Percentiles rank a stretch among this genome's conserved stretches.
Evolutionary conservation across 2,329 filamentous ascomycete species (phyloP).

Genomic region (Graphilbum ipis-grandicollis): DNA sequence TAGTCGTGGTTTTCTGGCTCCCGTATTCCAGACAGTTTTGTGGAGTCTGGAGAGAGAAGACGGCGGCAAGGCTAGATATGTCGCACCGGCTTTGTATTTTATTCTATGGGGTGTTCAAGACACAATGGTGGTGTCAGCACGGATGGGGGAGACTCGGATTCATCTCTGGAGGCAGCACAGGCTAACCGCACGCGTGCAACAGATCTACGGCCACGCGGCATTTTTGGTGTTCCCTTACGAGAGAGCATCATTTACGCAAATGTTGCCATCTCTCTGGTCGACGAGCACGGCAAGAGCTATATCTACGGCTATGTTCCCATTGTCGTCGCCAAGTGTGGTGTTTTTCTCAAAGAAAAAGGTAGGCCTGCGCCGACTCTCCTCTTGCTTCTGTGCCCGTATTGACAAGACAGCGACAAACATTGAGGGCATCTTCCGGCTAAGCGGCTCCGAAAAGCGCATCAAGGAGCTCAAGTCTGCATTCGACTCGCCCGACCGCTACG

Average conservation of each 20-base stretch:
- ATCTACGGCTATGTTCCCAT: constrained; percentile 98
- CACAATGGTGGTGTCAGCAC: too few species aligned
- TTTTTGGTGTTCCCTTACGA: constrained; percentile 86
- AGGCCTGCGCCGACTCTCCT: constrained; percentile 14
- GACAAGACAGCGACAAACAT: constrained; percentile 61
- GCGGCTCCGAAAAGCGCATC: constrained; percentile 92
- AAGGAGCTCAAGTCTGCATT: constrained; percentile 88
- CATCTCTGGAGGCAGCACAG: too few species aligned
- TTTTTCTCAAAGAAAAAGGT: constrained; percentile 98
- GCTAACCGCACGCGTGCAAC: constrained; percentile 2
- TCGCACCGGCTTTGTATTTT: too few species aligned
- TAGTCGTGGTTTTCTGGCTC: too few species aligned
- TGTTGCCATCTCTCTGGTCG: constrained; percentile 89
- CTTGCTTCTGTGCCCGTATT: constrained; percentile 3
- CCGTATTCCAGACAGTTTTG: too few species aligned
- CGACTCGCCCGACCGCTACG: constrained; percentile 87
- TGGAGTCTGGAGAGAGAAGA: not conserved
- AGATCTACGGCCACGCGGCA: constrained; percentile 47
- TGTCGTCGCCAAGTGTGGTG: constrained; percentile 93
- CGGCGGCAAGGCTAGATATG: constrained; percentile 3
- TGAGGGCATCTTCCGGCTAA: constrained; percentile 91
- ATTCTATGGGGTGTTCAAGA: too few species aligned
- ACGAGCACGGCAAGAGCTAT: constrained; percentile 84
- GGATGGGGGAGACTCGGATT: too few species aligned
- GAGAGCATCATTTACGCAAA: constrained; percentile 96